Evolutionary conservation across 23 red algal genomes (phyloP), one percentile per base, ranked within the genome.

Genomic region (Agarophyton chilense): DNA sequence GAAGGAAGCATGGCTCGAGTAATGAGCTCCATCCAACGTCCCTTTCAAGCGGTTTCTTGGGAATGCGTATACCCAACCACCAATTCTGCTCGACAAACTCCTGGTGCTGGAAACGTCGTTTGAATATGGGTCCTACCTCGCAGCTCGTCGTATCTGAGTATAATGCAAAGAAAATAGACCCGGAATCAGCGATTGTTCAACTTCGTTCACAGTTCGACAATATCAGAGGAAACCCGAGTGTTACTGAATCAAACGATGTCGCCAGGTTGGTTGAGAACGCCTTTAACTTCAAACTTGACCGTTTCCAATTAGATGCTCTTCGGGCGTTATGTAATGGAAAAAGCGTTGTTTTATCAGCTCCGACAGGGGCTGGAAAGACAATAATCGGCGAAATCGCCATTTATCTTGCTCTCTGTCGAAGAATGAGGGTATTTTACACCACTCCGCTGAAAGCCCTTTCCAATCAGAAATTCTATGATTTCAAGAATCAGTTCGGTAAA

Each of bases 391-490:
- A 98, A 49, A 87, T 81, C 32, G 96, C 92, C 25, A 77, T 98
- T 33, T 93, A 81, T 47, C 74, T 95, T 21, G 96, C 96, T 16
- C 73, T 98, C 18, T 73, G 71, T 36, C 52, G 78, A 22, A 22
- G 84, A 18, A 77, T 91, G 73, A 90, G 93, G 29, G 94, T 89
- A 9, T 94, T 98, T 47, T 98, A 98, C 78, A 98, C 96, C 19
- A 98, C 96, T n/a, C 96, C 96, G 16, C 67, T 98, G 31, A 98
- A 98, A 57, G 96, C 96, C 14, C 90, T 98, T 13, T 94, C 88
- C 33, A 98, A 98, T 86, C 96, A 98, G 57, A 98, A 98, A 87
- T 95, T 94, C 77, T 79, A 72, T 38, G 96, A 98, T 63, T 98
- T 95, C 76, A 80, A 91, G 25, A 83, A 72, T 11, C 84, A 51